Conservation (phyloP, 169 alveolate species). For the Amoebophrya sp. region DNA sequence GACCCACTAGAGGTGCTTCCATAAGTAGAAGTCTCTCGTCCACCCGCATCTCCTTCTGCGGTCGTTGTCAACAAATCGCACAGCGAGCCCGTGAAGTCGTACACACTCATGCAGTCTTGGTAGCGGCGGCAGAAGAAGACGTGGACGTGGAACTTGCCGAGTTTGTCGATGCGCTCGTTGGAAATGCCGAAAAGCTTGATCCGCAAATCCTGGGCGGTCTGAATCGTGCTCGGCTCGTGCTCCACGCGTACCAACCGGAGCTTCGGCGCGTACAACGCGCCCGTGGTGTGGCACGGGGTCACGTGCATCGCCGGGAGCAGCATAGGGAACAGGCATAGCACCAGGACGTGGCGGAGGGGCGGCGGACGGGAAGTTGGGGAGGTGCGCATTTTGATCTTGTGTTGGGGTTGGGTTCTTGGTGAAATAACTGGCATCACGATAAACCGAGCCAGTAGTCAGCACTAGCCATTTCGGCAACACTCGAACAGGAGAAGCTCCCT, state of each 20-base stretch:
- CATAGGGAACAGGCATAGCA: no score
- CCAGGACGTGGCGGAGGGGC: no score
- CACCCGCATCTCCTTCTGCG: not conserved
- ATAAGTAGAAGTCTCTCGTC: no score
- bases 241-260: not conserved
- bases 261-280: not conserved
- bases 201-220: not conserved
- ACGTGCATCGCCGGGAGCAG: not conserved
- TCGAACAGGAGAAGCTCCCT: no score
- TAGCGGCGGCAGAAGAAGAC: not conserved
- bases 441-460: no score
- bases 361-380: no score
- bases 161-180: not conserved
- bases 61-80: not conserved
- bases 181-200: not conserved
- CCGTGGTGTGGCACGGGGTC: not conserved
- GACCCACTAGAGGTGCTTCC: no score
- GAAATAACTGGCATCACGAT: no score
- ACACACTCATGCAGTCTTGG: not conserved
- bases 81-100: not conserved
- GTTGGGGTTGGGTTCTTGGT: no score
- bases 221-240: not conserved
- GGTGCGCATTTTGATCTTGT: no score
- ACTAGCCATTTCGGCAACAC: no score
- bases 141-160: not conserved